Evolutionary conservation across 176 grass and related monocot genomes (phyloP), one percentile per base, ranked within the genome.

Genomic region (Tillandsia leiboldiana): DNA sequence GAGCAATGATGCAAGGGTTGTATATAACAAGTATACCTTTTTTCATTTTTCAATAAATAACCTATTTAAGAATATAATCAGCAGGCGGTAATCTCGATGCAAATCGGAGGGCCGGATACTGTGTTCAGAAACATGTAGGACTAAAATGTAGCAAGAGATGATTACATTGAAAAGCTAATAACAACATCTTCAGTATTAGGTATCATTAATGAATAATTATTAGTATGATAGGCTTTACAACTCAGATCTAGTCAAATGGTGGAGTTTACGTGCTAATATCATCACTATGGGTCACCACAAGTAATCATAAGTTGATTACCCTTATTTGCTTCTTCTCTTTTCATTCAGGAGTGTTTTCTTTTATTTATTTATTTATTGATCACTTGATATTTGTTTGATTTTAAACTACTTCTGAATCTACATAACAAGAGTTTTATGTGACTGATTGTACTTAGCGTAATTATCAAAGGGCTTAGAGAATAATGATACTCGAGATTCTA

Each of bases 251-350:
- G 9, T 47, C 33, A 48, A 7, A 42, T 42, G 33, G 65, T 67
- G 65, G 33, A 67, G 14, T 8, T 67, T 67, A 67, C 65, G 42
- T 42, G 65, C 13, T n/a, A 9, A 9, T 33, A 67, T 67, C 65
- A 67, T 67, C 42, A 6, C 12, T 29, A 12, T 66, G 64, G 28
- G 28, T 14, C 13, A 66, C 26, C 63, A 42, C 63, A 66, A 42
- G 63, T 13, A 66, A 66, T 66, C 26, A 66, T 66, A 66, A 28
- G 63, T 13, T 66, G 20, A 29, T 65, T 28, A 65, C 26, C 63
- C 63, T 65, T 42, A 1, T 42, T 47, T 65, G 3, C 9, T 26
- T 15, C 12, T 12, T 66, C 63, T 47, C 26, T 33, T 28, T 42
- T 42, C 63, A 66, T 66, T 56, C 52, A 56, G 11, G 51, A 2